These are phyloP conservation scores for Tympanopsis confertula DNA, from an alignment of 2,329 filamentous ascomycete species.

Conservation along the genomic window DNA sequence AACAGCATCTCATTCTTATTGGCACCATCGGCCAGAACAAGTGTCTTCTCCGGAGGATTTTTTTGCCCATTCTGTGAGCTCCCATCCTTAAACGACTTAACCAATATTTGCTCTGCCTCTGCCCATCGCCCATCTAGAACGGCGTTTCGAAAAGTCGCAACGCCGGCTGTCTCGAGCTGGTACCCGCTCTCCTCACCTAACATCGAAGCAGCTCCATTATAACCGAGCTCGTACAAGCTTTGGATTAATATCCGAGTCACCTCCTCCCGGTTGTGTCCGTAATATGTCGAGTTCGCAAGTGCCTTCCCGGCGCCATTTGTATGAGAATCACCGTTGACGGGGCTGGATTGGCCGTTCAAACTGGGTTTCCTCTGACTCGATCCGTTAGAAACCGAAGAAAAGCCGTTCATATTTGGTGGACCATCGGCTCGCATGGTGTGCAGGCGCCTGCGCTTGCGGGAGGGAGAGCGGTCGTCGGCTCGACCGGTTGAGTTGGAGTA, in stretches of 20 bases:
- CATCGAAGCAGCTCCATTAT: not conserved
- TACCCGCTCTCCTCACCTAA: not conserved
- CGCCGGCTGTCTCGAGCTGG: not conserved
- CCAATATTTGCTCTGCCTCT: not conserved
- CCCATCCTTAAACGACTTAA: not conserved
- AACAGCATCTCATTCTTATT: constrained; percentile 76
- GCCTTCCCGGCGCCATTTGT: not conserved
- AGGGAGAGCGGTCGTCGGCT: not conserved
- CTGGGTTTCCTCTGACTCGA: not conserved
- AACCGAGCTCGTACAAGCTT: constrained; percentile 1
- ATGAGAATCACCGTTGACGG: not conserved
- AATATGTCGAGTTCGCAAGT: not conserved
- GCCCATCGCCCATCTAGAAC: not conserved
- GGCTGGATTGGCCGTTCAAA: no score
- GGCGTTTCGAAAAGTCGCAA: not conserved
- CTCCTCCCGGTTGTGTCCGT: not conserved
- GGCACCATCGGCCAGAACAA: constrained; percentile 65
- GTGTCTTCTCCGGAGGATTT: no score
- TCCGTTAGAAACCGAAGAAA: not conserved
- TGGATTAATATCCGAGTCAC: not conserved
- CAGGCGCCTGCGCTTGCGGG: constrained; percentile 1
- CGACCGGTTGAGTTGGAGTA: no score
- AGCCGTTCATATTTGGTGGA: not conserved
- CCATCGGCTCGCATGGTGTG: not conserved
- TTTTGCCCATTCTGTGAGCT: no score